Evolutionary conservation across 768 basidiomycete genomes (phyloP).

Genomic region (Russula abietina): DNA sequence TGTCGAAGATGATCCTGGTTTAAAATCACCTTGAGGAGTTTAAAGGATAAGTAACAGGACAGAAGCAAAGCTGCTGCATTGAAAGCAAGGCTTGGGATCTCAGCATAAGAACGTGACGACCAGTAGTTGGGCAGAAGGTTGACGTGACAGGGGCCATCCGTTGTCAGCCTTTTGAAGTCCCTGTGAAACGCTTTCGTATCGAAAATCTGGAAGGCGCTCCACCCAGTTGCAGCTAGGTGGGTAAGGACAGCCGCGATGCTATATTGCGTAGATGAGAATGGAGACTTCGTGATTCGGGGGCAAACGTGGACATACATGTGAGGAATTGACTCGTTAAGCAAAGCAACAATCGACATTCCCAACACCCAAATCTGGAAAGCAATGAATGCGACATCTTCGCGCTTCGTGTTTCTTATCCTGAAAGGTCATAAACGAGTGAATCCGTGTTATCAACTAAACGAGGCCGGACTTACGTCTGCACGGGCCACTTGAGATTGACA

Average conservation of each 20-base stretch:
- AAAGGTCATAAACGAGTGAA: neutral
- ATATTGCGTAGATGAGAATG: slow-evolving; percentile 1
- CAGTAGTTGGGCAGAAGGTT: slow-evolving; percentile 62
- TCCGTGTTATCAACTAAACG: slow-evolving; percentile 10
- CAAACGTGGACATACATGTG: slow-evolving; percentile 44
- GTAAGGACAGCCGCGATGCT: slow-evolving; percentile 64
- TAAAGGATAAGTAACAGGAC: slow-evolving; percentile 65
- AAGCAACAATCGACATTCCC: slow-evolving; percentile 68
- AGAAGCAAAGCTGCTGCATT: slow-evolving; percentile 56
- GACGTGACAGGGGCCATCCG: slow-evolving; percentile 55
- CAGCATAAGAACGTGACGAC: slow-evolving; percentile 51
- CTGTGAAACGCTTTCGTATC: slow-evolving; percentile 53
- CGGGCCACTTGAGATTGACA: slow-evolving; percentile 62
- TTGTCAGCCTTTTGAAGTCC: slow-evolving; percentile 51
- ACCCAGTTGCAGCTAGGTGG: slow-evolving; percentile 65
- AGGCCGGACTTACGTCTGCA: slow-evolving; percentile 47
- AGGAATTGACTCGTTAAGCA: slow-evolving; percentile 73
- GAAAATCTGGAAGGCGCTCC: slow-evolving; percentile 63
- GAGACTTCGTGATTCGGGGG: neutral
- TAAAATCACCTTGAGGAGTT: slow-evolving; percentile 55
- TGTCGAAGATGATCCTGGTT: neutral
- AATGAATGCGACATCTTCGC: slow-evolving; percentile 74
- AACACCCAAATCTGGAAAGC: slow-evolving; percentile 77
- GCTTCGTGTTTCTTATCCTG: slow-evolving; percentile 65
- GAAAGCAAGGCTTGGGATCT: slow-evolving; percentile 56